Evolutionary conservation across 352 stramenopile genomes (phyloP), one percentile per base, ranked within the genome.

Genomic region (Phytopythium aichiense): DNA sequence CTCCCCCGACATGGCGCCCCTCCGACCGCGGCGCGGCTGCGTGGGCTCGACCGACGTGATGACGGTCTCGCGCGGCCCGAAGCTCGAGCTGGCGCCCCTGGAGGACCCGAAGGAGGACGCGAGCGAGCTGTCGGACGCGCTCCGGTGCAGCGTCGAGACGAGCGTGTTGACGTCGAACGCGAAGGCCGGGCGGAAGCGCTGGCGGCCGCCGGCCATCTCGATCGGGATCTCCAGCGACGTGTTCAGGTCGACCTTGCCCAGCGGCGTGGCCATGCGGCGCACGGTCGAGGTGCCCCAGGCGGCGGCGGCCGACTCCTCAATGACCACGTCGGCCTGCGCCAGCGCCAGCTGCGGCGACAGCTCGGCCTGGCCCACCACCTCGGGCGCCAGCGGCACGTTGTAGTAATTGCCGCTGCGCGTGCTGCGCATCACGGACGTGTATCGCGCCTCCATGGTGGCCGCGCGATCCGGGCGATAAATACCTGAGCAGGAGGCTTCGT

Each of bases 381-480:
- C 63, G 22, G 72, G 56, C 16, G 70, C 63, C 49, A 82, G 64
- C 15, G 77, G 77, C 28, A 87, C 65, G 60, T 84, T 77, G 67
- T 87, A 87, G 59, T 82, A 87, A 50, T 87, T 87, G 60, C 72
- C 74, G 62, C 77, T 87, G 61, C 69, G 71, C 56, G 74, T 81
- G 56, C 74, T 78, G 68, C 77, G 77, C 73, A 87, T 69, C 43
- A 87, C 73, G 51, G 76, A 82, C 60, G 73, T 73, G 63, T 72
- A 77, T 37, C 64, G 64, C 37, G 64, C 40, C 37, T 87, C 77
- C 61, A 84, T 74, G 20, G 6, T 22, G n/a, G 56, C 16, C 18
- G 22, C 46, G 23, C 40, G 25, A 31, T 38, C 30, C 15, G 30
- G 20, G 52, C 52, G 37, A 49, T 48, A 49, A 35, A 58, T 58